phyloP scores from a whole-genome alignment of 2,329 filamentous ascomycete genomes.

The Mollisia scopiformis region DNA sequence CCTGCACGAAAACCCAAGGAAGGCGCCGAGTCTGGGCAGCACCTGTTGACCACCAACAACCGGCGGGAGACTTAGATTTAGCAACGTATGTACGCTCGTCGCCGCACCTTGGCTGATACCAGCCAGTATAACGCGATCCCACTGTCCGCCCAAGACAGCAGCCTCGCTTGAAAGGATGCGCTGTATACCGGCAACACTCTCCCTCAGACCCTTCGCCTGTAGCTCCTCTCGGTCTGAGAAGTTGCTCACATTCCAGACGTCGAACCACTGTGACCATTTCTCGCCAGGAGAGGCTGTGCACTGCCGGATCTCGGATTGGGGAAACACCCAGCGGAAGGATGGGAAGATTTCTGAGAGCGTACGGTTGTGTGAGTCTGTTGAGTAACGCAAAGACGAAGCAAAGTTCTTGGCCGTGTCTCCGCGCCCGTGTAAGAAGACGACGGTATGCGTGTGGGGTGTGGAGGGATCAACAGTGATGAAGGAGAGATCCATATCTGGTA shows the following conservation, averaged over 20 bases:
- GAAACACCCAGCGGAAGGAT: slow-evolving; percentile 18
- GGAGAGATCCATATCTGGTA: too few relatives aligned
- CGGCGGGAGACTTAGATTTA: slow-evolving; percentile 36
- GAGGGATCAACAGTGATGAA: neutral
- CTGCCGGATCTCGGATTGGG: slow-evolving; percentile 7
- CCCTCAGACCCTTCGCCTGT: slow-evolving; percentile 13
- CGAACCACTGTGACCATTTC: slow-evolving; percentile 18
- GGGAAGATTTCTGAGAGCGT: slow-evolving; percentile 39
- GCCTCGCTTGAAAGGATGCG: neutral
- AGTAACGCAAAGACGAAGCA: too few relatives aligned
- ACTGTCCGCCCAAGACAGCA: slow-evolving; percentile 21
- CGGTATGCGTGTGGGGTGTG: neutral
- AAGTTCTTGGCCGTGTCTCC: neutral
- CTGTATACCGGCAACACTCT: slow-evolving; percentile 12
- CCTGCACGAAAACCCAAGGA: neutral
- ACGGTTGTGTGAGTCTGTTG: neutral
- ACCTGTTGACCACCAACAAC: too few relatives aligned
- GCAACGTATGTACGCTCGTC: slow-evolving; percentile 42
- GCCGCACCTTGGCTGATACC: slow-evolving; percentile 51
- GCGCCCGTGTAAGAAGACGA: neutral
- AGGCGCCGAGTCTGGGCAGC: neutral
- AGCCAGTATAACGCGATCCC: slow-evolving; percentile 44
- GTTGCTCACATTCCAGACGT: slow-evolving; percentile 13
- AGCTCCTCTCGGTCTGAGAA: slow-evolving; percentile 13
- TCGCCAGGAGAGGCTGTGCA: neutral